Evolutionary conservation across 352 stramenopile species (phyloP).

Genomic region (Pythium myriotylum): DNA sequence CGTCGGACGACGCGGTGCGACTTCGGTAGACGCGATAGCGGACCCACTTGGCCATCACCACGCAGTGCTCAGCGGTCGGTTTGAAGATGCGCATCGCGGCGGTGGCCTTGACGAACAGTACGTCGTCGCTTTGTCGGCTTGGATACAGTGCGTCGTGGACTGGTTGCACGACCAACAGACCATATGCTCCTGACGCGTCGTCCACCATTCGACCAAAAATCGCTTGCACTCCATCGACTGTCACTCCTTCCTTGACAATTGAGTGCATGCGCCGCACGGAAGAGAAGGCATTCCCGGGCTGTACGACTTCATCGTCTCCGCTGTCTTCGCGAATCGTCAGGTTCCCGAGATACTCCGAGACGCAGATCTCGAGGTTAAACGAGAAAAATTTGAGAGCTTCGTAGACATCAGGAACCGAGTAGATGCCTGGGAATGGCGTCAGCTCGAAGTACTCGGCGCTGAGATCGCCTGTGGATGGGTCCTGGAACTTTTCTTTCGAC

Average conservation of each 20-base stretch:
- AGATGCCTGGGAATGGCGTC: no score
- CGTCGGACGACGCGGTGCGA: neutral
- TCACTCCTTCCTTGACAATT: neutral
- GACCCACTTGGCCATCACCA: neutral
- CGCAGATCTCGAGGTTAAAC: slow-evolving; percentile 9
- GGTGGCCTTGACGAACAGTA: no score
- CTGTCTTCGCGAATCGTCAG: slow-evolving; percentile 10
- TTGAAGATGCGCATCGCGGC: no score
- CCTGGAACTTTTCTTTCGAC: no score
- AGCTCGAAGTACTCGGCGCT: no score
- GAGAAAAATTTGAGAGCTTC: neutral
- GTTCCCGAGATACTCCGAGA: slow-evolving; percentile 1
- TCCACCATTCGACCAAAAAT: slow-evolving; percentile 5
- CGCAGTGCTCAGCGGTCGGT: no score
- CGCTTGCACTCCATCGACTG: neutral
- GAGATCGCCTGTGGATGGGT: no score
- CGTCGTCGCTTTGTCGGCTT: no score
- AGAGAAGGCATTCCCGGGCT: neutral
- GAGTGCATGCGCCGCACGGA: slow-evolving; percentile 6
- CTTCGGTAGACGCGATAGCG: neutral
- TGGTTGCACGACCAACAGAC: neutral
- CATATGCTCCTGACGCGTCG: neutral
- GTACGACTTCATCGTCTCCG: neutral
- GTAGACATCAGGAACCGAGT: neutral
- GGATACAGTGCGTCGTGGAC: neutral